Conservation (phyloP, 1,284 basidiomycete genomes). For the Lentinula novae-zelandiae region DNA sequence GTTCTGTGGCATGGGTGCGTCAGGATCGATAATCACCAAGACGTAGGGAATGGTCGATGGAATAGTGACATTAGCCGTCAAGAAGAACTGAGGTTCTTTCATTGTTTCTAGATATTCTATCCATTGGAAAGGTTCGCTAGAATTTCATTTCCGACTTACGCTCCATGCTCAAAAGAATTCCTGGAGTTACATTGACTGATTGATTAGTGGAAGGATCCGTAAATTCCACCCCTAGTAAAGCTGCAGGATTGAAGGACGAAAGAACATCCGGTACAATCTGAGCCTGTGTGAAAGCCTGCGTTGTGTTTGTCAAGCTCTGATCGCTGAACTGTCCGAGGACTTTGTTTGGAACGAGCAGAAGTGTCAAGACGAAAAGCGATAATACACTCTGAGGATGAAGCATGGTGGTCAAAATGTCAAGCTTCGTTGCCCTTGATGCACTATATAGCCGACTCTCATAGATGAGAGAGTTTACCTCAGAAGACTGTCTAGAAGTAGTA, state of each 20-base stretch:
- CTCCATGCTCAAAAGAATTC: slow-evolving; percentile 35
- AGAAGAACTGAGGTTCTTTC: slow-evolving; percentile 32
- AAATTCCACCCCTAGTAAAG: slow-evolving; percentile 34
- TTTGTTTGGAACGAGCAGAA: background rate
- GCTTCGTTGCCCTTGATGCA: background rate
- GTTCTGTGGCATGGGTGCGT: slow-evolving; percentile 45
- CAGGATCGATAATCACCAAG: slow-evolving; percentile 44
- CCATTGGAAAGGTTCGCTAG: background rate
- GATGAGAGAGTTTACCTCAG: background rate
- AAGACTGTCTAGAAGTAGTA: background rate
- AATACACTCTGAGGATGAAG: background rate
- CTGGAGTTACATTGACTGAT: slow-evolving; percentile 31
- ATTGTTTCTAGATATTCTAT: slow-evolving; percentile 30
- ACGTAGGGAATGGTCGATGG: slow-evolving; percentile 28
- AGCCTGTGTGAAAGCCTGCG: slow-evolving; percentile 34
- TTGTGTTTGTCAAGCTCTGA: slow-evolving; percentile 26
- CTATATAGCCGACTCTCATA: background rate
- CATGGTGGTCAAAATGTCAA: background rate
- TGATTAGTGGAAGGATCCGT: slow-evolving; percentile 28
- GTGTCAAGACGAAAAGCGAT: background rate
- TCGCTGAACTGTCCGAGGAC: background rate
- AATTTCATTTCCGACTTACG: slow-evolving; percentile 27
- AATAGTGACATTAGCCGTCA: slow-evolving; percentile 25
- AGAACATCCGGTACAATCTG: slow-evolving; percentile 42
- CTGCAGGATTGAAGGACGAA: slow-evolving; percentile 33